Percentiles rank a stretch among this genome's conserved stretches.
Evolutionary conservation across 2,329 filamentous ascomycete genomes (phyloP).

Genomic region (Verticillium alfalfae): DNA sequence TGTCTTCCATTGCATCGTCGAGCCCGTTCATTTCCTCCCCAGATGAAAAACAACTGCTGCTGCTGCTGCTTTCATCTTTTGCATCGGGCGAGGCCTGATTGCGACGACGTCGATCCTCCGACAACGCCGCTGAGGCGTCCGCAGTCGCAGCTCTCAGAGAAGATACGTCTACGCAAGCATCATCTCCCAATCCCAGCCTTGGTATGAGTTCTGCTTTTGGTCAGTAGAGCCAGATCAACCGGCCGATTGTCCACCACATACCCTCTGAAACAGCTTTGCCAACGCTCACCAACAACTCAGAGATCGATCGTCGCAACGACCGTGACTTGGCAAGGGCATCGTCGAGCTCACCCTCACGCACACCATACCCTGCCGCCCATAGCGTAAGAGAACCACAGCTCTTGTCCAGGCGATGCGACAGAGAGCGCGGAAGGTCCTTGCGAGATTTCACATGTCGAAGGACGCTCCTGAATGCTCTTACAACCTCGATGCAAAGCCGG

Average conservation of each 20-base stretch:
- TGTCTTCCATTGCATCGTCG: neutral
- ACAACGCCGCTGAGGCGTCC: neutral
- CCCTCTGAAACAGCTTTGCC: neutral
- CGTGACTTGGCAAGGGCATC: neutral
- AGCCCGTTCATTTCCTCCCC: neutral
- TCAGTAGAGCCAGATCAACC: neutral
- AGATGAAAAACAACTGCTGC: neutral
- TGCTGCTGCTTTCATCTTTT: neutral
- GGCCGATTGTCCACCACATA: neutral
- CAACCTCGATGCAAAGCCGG: neutral
- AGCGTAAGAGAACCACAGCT: neutral
- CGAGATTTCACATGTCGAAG: neutral
- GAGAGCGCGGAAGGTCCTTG: neutral
- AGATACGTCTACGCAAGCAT: neutral
- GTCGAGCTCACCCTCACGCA: neutral
- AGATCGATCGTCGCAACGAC: neutral
- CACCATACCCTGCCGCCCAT: neutral
- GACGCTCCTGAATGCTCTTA: neutral
- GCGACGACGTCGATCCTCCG: neutral
- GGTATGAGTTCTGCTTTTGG: neutral
- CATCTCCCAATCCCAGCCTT: neutral
- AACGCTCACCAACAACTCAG: neutral
- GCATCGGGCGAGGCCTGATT: neutral
- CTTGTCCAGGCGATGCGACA: neutral
- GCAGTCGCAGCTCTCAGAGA: neutral